Evolutionary conservation across 495 filamentous ascomycete genomes (phyloP).

Genomic region (Aspergillus hancockii): DNA sequence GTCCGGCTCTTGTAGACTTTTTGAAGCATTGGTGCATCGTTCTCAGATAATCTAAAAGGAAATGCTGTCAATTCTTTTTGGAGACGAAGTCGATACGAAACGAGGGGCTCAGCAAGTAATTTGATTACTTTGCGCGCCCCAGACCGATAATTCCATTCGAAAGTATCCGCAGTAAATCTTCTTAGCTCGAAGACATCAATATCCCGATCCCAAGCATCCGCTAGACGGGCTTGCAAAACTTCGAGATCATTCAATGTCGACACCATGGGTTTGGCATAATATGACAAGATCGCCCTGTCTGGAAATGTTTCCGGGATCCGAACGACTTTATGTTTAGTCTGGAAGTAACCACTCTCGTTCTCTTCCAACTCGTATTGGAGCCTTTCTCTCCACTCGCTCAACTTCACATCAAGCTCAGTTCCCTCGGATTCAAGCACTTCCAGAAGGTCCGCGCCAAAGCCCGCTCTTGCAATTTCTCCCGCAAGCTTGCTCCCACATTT

Average conservation of each 20-base stretch:
- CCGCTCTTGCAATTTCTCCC: constrained; percentile 84
- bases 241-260: constrained; percentile 63
- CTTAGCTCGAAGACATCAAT: constrained; percentile 71
- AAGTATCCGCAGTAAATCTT: constrained; percentile 71
- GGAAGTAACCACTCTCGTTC: constrained; percentile 84
- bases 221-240: constrained; percentile 45
- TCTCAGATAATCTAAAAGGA: constrained; percentile 30
- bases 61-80: constrained; percentile 29
- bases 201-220: constrained; percentile 60
- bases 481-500: constrained; percentile 85
- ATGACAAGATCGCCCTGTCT: constrained; percentile 72
- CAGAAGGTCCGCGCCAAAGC: constrained; percentile 81
- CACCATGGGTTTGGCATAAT: constrained; percentile 83
- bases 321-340: constrained; percentile 69
- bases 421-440: constrained; percentile 50
- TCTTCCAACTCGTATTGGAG: constrained; percentile 74
- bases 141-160: constrained; percentile 77
- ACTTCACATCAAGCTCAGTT: constrained; percentile 41
- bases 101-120: constrained; percentile 74
- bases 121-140: constrained; percentile 86
- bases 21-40: constrained; percentile 42
- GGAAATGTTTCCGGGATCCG: constrained; percentile 82
- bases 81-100: constrained; percentile 63
- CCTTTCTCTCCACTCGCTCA: constrained; percentile 73
- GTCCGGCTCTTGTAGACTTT: constrained; percentile 64